Percentiles rank a stretch among this genome's conserved stretches.
Conservation (phyloP, 2,329 filamentous ascomycete species). For the Colletotrichum nymphaeae region DNA sequence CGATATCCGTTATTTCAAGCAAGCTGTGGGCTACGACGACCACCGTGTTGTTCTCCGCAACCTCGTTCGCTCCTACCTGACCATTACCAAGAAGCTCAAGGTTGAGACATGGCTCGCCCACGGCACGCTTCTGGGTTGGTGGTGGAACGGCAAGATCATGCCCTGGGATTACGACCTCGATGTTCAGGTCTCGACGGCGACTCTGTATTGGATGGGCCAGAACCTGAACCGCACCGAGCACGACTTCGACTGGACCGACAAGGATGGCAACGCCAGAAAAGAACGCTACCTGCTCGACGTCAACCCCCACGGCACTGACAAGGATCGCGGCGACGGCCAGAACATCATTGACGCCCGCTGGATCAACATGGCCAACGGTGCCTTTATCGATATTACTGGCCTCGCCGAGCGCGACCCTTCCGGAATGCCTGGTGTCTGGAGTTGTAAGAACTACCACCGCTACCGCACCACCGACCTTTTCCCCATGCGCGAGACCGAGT, state of each 20-base stretch:
- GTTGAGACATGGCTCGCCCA: constrained; percentile 90
- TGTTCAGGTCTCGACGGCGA: constrained; percentile 78
- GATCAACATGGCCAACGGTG: constrained; percentile 80
- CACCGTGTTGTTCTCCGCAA: constrained; percentile 74
- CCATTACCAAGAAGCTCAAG: constrained; percentile 70
- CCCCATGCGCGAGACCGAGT: constrained; percentile 78
- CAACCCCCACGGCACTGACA: constrained; percentile 75
- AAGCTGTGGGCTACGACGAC: constrained; percentile 72
- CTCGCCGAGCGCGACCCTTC: constrained; percentile 74
- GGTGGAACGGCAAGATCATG: constrained; percentile 84
- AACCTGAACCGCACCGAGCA: constrained; percentile 77
- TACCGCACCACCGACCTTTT: constrained; percentile 80
- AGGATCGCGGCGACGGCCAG: constrained; percentile 72
- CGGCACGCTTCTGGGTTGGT: constrained; percentile 87
- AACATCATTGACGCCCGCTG: constrained; percentile 89
- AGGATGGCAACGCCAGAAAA: constrained; percentile 53
- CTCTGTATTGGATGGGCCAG: constrained; percentile 73
- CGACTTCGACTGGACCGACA: constrained; percentile 60
- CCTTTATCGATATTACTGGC: constrained; percentile 88
- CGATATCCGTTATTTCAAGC: constrained; percentile 76
- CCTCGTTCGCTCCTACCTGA: constrained; percentile 80
- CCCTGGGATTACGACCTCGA: constrained; percentile 90
- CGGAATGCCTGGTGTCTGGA: constrained; percentile 73
- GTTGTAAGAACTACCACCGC: constrained; percentile 83
- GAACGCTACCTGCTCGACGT: constrained; percentile 78